Conservation (phyloP, 169 alveolate genomes). For the Babesia caballi region DNA sequence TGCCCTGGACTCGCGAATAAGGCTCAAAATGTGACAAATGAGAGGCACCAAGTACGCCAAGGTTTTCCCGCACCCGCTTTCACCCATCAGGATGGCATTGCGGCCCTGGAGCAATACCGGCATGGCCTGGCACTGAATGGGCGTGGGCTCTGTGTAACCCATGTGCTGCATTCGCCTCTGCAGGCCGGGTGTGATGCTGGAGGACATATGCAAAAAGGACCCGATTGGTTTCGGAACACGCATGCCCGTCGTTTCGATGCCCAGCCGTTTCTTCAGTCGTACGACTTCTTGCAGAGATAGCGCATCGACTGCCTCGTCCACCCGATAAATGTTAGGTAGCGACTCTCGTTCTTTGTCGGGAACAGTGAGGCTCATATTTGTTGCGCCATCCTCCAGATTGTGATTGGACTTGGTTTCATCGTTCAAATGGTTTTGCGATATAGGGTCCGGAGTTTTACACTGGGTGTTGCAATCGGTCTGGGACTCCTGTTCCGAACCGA, state of each 20-base stretch:
- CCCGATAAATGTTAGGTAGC: conserved; percentile 43
- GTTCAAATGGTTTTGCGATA: too few species aligned
- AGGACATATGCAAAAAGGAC: conserved; percentile 32
- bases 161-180: conserved; percentile 28
- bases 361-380: too few species aligned
- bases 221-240: conserved; percentile 62
- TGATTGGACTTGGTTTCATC: too few species aligned
- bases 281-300: conserved; percentile 34
- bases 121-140: conserved; percentile 84
- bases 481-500: too few species aligned
- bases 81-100: conserved; percentile 81
- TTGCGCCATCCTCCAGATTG: too few species aligned
- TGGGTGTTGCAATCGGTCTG: too few species aligned
- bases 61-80: conserved; percentile 90
- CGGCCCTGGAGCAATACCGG: conserved; percentile 85
- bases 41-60: conserved; percentile 85
- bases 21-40: conserved; percentile 24
- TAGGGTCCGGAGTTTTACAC: too few species aligned
- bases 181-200: conserved; percentile 13
- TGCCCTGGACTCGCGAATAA: conserved; percentile 32
- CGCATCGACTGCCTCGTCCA: conserved; percentile 26
- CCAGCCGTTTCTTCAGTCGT: conserved; percentile 31
- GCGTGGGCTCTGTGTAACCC: conserved; percentile 80
- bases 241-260: conserved; percentile 53
- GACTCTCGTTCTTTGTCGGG: too few species aligned